These are phyloP conservation scores for Arctostaphylos glauca DNA, from an alignment of 148 eudicot species.

Conservation along the genomic window DNA sequence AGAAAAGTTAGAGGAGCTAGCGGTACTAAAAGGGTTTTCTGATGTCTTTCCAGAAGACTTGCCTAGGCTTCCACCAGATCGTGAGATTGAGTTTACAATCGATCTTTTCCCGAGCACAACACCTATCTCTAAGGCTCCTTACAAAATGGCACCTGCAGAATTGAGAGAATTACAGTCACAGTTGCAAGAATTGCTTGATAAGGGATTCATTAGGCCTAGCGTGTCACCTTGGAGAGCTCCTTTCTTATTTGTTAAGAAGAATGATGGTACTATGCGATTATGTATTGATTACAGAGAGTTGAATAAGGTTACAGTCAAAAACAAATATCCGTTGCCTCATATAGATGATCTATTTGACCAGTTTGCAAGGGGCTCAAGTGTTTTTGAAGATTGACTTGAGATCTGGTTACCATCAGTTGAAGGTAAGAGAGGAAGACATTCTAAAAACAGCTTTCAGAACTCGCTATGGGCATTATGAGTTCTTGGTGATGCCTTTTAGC, in stretches of 20 bases:
- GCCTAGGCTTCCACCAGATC: neutral
- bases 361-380: neutral
- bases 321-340: neutral
- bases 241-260: neutral
- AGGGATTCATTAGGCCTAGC: no score
- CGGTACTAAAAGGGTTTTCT: neutral
- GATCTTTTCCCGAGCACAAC: neutral
- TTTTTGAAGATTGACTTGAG: no score
- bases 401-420: no score
- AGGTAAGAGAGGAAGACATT: no score
- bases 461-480: neutral
- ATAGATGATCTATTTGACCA: slow-evolving; percentile 9
- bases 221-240: no score
- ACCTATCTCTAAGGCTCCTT: neutral
- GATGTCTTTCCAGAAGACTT: neutral
- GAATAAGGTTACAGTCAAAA: no score
- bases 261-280: neutral
- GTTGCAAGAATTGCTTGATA: no score
- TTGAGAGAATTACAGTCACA: no score
- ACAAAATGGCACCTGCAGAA: neutral
- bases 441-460: no score
- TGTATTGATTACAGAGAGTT: no score
- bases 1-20: neutral
- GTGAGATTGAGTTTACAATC: neutral
- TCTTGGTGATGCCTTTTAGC: neutral